Base-by-base conservation (phyloP, 305 asterid species). In the Fraxinus paxiana region DNA sequence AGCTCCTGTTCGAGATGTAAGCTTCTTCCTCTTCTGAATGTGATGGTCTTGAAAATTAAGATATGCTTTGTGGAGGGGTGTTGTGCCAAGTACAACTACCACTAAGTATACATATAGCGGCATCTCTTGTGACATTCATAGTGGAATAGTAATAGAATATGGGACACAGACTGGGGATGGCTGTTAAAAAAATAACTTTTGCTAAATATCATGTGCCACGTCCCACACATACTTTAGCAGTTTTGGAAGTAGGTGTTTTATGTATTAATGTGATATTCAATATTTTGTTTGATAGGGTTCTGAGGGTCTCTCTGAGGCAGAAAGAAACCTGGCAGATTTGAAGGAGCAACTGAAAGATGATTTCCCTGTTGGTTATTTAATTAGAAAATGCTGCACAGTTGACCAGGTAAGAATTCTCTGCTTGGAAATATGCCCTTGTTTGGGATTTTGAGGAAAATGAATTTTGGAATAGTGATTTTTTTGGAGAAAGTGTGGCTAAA, bases 331-430 rank as follows among this genome's bases (percentile, higher is more conserved):
- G 81, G 90, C 90, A 88, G 81, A 85, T 88, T 86, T 94, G 86
- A 92, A 92, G 88, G 98, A 96, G 81, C 89, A 89, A 48, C 79
- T 92, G 84, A 89, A 82, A 82, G 97, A 88, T 81, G 95, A 91
- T 84, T 92, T 90, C 80, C 99, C 97, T 80, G 97, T 86, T 65
- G 99, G 99, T 79, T 96, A 96, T 81, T 88, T 96, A 38, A 90
- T 94, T 81, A 90, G 85, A 80, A 94, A 94, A 82, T 94, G 97
- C 84, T 91, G 93, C 88, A 94, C 99, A 22, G 79, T 96, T 88
- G 99, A 96, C 87, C 99, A 96, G 97, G 99, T 92, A 83, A 80
- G 80, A 34, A 22, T 81, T 78, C 26, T 80, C 80, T 48, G 54
- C 71, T 81, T 81, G 43, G 18, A 34, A 10, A 33, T 43, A 72